phyloP scores from a whole-genome alignment of 148 eudicot genomes.

The Nepenthes gracilis region DNA sequence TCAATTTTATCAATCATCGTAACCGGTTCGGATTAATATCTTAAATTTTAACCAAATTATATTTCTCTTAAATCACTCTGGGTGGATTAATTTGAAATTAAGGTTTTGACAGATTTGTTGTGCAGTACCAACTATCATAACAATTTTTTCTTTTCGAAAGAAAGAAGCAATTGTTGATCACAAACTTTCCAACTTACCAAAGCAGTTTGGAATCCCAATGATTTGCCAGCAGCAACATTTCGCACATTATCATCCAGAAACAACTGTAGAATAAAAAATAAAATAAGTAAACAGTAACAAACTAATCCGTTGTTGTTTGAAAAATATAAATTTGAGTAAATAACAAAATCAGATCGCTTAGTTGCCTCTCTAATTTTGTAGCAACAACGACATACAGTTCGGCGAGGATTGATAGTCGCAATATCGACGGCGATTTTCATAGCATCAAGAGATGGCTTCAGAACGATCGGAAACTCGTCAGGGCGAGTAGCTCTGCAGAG shows the following conservation, averaged over 20 bases:
- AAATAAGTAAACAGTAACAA: background rate
- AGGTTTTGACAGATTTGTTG: no score
- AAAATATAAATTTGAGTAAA: no score
- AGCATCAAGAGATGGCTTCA: constrained; percentile 76
- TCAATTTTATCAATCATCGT: no score
- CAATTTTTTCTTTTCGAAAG: no score
- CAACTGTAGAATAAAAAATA: constrained; percentile 31
- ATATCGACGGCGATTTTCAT: constrained; percentile 50
- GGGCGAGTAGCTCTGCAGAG: constrained; percentile 43
- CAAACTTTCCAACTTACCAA: constrained; percentile 29
- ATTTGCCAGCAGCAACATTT: constrained; percentile 66
- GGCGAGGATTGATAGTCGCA: constrained; percentile 53
- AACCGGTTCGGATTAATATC: no score
- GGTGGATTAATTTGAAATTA: no score
- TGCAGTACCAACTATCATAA: no score
- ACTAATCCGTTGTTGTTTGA: background rate
- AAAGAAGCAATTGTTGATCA: no score
- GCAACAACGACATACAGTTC: constrained; percentile 37
- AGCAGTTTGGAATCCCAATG: constrained; percentile 54
- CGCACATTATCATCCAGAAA: constrained; percentile 66
- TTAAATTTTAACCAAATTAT: no score
- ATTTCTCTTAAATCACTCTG: no score
- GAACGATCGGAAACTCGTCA: constrained; percentile 53
- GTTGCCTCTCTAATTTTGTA: no score
- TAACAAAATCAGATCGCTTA: no score